Base-by-base conservation (phyloP, 192 early-diverging fungal genomes). In the Umbelopsis ramanniana region DNA sequence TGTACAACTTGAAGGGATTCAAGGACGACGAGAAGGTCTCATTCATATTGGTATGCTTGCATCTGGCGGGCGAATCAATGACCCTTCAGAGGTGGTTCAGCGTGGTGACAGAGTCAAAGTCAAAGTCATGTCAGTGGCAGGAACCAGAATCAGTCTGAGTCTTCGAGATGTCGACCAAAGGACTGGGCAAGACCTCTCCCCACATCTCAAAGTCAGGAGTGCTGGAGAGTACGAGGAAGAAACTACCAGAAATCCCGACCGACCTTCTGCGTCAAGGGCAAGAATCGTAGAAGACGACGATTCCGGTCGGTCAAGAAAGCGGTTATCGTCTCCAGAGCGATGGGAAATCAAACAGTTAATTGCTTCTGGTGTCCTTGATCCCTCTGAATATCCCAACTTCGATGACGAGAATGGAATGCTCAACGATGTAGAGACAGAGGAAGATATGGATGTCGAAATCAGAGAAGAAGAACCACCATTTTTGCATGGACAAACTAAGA, bases 291-390 rank as follows among this genome's bases (percentile, higher is more conserved):
- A 91, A 11, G 82, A 86, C 2, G 73, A 83, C n/a, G 80, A 81
- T 21, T 70, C 75, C 46, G 75, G 60, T 26, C 73, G 78, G 10
- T 81, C 80, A 21, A 74, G 87, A 19, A 97, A 99, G 77, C 89
- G 98, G 2, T 85, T 98, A 70, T 92, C 95, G 11, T 97, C 96
- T 11, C 95, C 96, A 0, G 97, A 98, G 76, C 89, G 93, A 35
- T 99, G 93, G 91, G 98, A 99, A 80, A 90, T 98, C 70, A 96
- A 98, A 80, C 98, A 99, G 79, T 81, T 99, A 43, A 97, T 97
- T 76, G 96, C 98, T 0, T 94, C 96, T 6, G 98, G 98, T 46
- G 95, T 91, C 4, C 81, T 95, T 22, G 87, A 95, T 72, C 86
- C 90, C 4, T 82, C 91, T 22, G 97, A 96, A 52, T 93, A 96